Conservation (phyloP, 768 basidiomycete genomes). For the Rhodotorula toruloides region DNA sequence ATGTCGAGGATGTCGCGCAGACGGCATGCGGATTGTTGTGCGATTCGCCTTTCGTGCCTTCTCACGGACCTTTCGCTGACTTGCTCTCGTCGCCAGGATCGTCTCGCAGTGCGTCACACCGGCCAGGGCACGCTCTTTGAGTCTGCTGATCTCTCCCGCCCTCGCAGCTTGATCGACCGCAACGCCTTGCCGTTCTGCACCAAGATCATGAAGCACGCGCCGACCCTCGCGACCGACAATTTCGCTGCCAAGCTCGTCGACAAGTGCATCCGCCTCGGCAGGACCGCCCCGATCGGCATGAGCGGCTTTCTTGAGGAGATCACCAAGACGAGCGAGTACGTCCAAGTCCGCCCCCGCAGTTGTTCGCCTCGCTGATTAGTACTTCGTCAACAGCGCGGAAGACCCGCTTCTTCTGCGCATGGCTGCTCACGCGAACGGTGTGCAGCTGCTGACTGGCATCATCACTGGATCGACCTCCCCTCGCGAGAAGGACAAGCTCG, state of each 20-base stretch:
- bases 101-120: background rate
- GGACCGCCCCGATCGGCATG: background rate
- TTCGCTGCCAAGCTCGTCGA: slow-evolving; percentile 31
- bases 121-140: too few species aligned
- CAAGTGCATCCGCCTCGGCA: background rate
- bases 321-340: background rate
- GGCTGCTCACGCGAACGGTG: slow-evolving; percentile 13
- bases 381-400: too few species aligned
- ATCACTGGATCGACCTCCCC: background rate
- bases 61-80: background rate
- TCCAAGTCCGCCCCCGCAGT: background rate
- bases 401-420: slow-evolving; percentile 8
- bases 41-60: background rate
- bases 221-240: slow-evolving; percentile 12
- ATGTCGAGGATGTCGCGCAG: slow-evolving; percentile 4
- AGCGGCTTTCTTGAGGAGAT: slow-evolving; percentile 2
- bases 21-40: slow-evolving; percentile 28
- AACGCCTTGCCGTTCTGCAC: slow-evolving; percentile 17
- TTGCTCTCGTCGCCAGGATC: background rate
- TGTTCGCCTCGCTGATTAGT: too few species aligned
- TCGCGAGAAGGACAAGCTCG: slow-evolving; percentile 11
- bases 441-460: slow-evolving; percentile 12
- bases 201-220: slow-evolving; percentile 6
- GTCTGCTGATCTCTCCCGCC: background rate
- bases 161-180: slow-evolving; percentile 20